Base-by-base conservation (phyloP, 805 yeast genomes). In the Candida coquimbonensis region DNA sequence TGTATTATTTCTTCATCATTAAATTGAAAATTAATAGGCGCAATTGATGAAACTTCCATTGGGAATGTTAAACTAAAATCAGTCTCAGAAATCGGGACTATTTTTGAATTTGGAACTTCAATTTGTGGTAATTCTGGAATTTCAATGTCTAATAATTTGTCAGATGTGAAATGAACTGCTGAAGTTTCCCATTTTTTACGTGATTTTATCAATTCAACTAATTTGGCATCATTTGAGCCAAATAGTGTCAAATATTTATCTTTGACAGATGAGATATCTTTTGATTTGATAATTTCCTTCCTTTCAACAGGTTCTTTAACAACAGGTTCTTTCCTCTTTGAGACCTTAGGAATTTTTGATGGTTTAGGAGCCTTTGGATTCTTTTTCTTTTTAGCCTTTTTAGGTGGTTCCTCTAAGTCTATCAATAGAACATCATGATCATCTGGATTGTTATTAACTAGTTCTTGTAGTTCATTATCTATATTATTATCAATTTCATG, bases 181-280 rank as follows among this genome's bases (percentile, higher is more conserved):
- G 66, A 61, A 1, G 61, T 60, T 33, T 77, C 78, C 78, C 83
- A 81, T 5, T 62, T 63, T 16, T 65, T 68, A 47, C 82, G 74
- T 34, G 72, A 66, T 24, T 68, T 60, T 5, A 76, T 61, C 3
- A 77, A 61, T 16, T 61, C 59, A 11, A 73, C 60, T 37, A 77
- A 66, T 43, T 69, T 69, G 1, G 59, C 59, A 34, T 67, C 69
- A 51, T 78, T 72, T 26, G 63, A 55, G 0, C 90, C 90, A 56
- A 71, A 80, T 42, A 74, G 54, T 37, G 72, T 60, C 33, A 56
- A 59, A 36, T 72, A 52, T 40, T 73, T 67, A 33, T 73, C 79
- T 40, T 67, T 68, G 13, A 74, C 58, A 7, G 70, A 61, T 4
- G 71, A 65, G 13, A 65, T 41, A 36, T 63, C 65, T 41, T 60